Base-by-base conservation (phyloP, 495 filamentous ascomycete species). In the Schizothecium vesticola region DNA sequence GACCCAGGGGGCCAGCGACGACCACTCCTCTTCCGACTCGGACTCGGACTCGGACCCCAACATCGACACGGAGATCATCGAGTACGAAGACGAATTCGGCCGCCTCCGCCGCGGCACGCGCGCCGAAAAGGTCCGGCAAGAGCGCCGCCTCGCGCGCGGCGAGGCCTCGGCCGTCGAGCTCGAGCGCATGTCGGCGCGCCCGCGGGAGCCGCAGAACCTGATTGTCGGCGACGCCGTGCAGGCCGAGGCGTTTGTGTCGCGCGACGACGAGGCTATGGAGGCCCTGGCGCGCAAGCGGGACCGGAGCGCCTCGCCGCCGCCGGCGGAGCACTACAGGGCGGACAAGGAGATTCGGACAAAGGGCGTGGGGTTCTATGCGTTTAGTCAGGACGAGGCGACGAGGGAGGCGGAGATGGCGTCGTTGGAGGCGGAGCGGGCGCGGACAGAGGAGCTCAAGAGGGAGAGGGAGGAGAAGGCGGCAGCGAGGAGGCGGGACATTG, bases 61-160 rank as follows among this genome's bases (percentile, higher is more conserved):
- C 68, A 67, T 64, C 65, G 82, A 82, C 58, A 84, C 85, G 4
- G 89, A 92, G 28, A 74, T 91, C 8, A 76, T 97, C 7, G 92
- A 96, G 61, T 96, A 90, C 77, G 86, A 88, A 62, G 95, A 99
- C 76, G 94, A 97, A 70, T 93, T 97, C 71, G 96, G 96, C 5
- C 90, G 95, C 1, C 82, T 87, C 22, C 85, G 92, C 3, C 84
- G 74, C 9, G 90, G 86, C 22, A 94, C 91, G 3, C 81, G 83
- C 33, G 83, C 86, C 0, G 83, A 93, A 63, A 89, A 86, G 0
- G 83, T 85, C 33, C 82, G 82, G 0, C 82, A 89, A 51, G 81
- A 86, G 57, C 82, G 84, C 9, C 77, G 73, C 10, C 78, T 76
- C 28, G 73, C 73, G 31, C 83, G 80, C 56, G 71, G 76, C 16